Evolutionary conservation across 176 grass and related monocot species (phyloP).

Genomic region (Triticum turgidum): DNA sequence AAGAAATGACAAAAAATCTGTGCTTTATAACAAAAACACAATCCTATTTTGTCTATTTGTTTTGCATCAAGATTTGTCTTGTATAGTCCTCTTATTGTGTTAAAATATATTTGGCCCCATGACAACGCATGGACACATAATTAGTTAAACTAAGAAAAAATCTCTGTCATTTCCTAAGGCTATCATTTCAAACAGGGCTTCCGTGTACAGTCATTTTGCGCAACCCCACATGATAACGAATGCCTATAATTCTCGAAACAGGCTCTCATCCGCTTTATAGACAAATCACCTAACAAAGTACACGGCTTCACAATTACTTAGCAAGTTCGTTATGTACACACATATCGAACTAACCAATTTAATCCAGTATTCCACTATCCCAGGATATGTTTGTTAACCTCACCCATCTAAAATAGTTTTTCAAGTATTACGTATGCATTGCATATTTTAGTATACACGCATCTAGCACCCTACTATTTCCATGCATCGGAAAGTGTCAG

Average conservation of each 20-base stretch:
- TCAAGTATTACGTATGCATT: not conserved
- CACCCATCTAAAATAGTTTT: not conserved
- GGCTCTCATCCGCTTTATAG: too few species aligned
- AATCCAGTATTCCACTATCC: not conserved
- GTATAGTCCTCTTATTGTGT: too few species aligned
- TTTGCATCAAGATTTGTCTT: too few species aligned
- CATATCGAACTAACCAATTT: not conserved
- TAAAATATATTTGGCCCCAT: too few species aligned
- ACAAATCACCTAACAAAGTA: too few species aligned
- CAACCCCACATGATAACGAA: not conserved
- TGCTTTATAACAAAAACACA: too few species aligned
- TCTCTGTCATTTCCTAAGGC: not conserved
- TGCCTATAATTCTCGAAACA: not conserved
- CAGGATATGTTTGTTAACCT: not conserved
- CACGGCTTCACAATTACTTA: not conserved
- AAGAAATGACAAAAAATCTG: too few species aligned
- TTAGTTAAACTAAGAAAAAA: too few species aligned
- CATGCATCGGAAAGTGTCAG: not conserved
- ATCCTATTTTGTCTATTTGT: too few species aligned
- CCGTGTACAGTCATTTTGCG: not conserved
- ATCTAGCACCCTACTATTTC: not conserved
- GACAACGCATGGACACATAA: too few species aligned
- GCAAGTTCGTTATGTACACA: not conserved
- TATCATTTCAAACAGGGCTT: not conserved
- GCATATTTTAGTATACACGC: not conserved